phyloP scores from a whole-genome alignment of 2,329 filamentous ascomycete species.

The Trichoderma guizhouense region DNA sequence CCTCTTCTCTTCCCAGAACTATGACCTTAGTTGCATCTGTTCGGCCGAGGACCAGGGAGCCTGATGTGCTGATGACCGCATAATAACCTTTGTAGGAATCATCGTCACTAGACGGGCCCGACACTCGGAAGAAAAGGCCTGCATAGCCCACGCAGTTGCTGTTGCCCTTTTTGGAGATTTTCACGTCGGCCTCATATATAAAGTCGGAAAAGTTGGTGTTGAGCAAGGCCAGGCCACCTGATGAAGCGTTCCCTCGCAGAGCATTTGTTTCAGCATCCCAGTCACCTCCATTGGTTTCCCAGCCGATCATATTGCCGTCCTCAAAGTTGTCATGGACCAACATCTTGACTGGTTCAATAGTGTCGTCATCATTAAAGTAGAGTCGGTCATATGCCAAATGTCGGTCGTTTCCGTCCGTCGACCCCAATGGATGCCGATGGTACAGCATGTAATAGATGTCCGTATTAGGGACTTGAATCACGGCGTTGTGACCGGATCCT shows the following conservation, averaged over 20 bases:
- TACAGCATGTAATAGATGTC: constrained; percentile 49
- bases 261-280: constrained; percentile 3
- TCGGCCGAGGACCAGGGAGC: constrained; percentile 26
- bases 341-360: constrained; percentile 43
- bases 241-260: neutral
- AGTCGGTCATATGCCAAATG: constrained; percentile 47
- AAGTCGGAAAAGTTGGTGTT: constrained; percentile 21
- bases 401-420: constrained; percentile 44
- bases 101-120: constrained; percentile 18
- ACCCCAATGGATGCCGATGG: constrained; percentile 43
- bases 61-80: constrained; percentile 28
- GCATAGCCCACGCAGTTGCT: constrained; percentile 25
- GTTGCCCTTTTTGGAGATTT: neutral
- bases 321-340: constrained; percentile 42
- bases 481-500: constrained; percentile 43
- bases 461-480: constrained; percentile 43
- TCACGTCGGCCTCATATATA: constrained; percentile 17
- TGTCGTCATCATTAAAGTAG: constrained; percentile 43
- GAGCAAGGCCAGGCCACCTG: constrained; percentile 16
- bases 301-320: constrained; percentile 38
- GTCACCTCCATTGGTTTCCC: constrained; percentile 29
- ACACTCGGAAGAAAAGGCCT: constrained; percentile 37
- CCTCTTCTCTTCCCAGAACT: constrained; percentile 9
- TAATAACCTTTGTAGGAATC: constrained; percentile 29
- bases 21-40: constrained; percentile 17